These are phyloP conservation scores for Yamadazyma scolyti DNA, from an alignment of 805 yeast species.

Conservation along the genomic window DNA sequence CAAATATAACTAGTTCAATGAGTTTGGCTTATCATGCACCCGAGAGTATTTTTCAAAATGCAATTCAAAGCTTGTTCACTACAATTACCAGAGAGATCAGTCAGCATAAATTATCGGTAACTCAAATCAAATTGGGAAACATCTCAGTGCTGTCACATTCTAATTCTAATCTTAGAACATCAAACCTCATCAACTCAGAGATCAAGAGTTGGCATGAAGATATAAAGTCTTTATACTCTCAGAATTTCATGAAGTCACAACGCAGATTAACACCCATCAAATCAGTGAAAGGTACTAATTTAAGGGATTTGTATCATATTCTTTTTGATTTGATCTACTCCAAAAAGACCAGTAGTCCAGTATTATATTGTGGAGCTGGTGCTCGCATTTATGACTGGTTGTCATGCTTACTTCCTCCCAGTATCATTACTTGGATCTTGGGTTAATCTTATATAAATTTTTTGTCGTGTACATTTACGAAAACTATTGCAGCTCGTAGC, in stretches of 20 bases:
- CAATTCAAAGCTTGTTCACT: constrained; percentile 35
- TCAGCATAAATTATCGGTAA: constrained; percentile 32
- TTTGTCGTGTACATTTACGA: neutral
- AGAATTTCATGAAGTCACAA: constrained; percentile 28
- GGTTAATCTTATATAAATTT: constrained; percentile 1
- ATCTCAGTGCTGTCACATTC: constrained; percentile 24
- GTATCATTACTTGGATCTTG: constrained; percentile 23
- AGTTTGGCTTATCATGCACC: constrained; percentile 62
- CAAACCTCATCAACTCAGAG: constrained; percentile 29
- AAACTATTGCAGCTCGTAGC: constrained; percentile 1
- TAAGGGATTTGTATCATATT: constrained; percentile 36
- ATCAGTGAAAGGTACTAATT: constrained; percentile 24
- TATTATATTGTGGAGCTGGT: constrained; percentile 41
- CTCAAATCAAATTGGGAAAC: constrained; percentile 41
- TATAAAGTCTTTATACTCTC: constrained; percentile 29
- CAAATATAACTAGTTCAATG: constrained; percentile 52
- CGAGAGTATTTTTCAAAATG: constrained; percentile 51
- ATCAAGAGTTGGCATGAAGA: constrained; percentile 36
- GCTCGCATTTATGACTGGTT: constrained; percentile 36
- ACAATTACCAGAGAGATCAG: constrained; percentile 31
- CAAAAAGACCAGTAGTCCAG: constrained; percentile 16
- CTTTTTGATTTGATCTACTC: constrained; percentile 36
- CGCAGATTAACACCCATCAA: constrained; percentile 26
- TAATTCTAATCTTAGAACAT: constrained; percentile 17
- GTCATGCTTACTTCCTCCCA: constrained; percentile 27